phyloP scores from a whole-genome alignment of 2,329 filamentous ascomycete species.

The Tolypocladium tundrense region DNA sequence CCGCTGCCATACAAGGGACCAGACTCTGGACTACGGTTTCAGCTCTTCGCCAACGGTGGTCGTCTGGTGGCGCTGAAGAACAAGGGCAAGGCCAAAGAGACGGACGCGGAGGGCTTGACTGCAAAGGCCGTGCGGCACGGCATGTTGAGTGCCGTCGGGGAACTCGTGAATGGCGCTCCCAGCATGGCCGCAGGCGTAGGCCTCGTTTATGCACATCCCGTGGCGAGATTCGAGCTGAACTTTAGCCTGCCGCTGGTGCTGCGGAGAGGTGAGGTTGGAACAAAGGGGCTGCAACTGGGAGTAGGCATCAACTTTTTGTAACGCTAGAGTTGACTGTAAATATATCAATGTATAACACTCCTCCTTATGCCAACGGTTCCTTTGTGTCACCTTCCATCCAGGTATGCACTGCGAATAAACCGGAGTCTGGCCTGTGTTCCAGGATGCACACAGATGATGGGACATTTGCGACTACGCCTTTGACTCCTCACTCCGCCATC shows the following conservation, averaged over 20 bases:
- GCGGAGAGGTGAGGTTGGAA: constrained; percentile 71
- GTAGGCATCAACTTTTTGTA: constrained; percentile 94
- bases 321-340: background rate
- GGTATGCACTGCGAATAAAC: too few relatives aligned
- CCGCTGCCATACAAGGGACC: constrained; percentile 74
- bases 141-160: constrained; percentile 52
- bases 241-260: constrained; percentile 80
- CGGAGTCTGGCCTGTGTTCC: too few relatives aligned
- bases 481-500: too few relatives aligned
- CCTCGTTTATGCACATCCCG: constrained; percentile 87
- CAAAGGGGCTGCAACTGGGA: constrained; percentile 91
- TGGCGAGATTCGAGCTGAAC: constrained; percentile 90
- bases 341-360: constrained; percentile 1
- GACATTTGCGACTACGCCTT: too few relatives aligned
- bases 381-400: background rate
- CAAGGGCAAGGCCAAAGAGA: constrained; percentile 36
- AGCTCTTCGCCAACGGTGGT: constrained; percentile 86
- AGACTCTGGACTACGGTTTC: constrained; percentile 76
- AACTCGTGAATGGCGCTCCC: constrained; percentile 66
- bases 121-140: constrained; percentile 38
- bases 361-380: background rate
- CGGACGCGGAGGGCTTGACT: constrained; percentile 21
- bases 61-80: constrained; percentile 68
- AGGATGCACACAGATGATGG: too few relatives aligned
- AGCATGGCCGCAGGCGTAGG: constrained; percentile 82